Percentiles rank a stretch among this genome's conserved stretches.
Conservation (phyloP, 2,329 filamentous ascomycete species). For the Claviceps sp. region DNA sequence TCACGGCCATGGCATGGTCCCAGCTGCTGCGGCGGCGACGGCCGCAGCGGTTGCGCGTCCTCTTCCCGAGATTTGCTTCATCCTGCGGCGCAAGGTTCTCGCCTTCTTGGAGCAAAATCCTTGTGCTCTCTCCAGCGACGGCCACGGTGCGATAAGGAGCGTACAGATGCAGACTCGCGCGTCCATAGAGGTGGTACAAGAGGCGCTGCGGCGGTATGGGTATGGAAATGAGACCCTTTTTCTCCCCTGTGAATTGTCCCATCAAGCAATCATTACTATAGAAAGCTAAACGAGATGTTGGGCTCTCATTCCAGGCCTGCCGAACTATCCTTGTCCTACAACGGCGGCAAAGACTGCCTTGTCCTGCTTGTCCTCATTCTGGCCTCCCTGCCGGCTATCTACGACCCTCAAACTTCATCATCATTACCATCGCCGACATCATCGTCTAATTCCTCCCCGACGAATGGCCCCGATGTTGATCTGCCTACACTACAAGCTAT, state of each 20-base stretch:
- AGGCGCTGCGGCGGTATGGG: constrained; percentile 65
- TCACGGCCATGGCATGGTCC: constrained; percentile 2
- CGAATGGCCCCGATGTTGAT: constrained; percentile 4
- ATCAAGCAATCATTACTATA: background rate
- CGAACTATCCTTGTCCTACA: constrained; percentile 83
- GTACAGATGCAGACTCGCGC: constrained; percentile 64
- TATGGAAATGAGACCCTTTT: constrained; percentile 28
- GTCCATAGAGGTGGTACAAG: constrained; percentile 59
- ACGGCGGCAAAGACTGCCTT: constrained; percentile 95
- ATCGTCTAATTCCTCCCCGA: background rate
- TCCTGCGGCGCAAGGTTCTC: constrained; percentile 46
- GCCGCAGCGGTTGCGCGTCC: background rate
- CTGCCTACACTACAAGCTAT: constrained; percentile 48
- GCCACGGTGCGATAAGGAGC: constrained; percentile 41
- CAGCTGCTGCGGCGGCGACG: constrained; percentile 1
- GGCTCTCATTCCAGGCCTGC: constrained; percentile 39
- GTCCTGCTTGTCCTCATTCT: constrained; percentile 83
- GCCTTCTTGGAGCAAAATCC: constrained; percentile 50
- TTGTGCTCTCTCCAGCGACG: constrained; percentile 37
- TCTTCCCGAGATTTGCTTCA: constrained; percentile 29
- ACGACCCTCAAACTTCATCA: constrained; percentile 13
- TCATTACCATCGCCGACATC: background rate
- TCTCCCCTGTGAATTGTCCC: background rate
- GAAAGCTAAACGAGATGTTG: too few relatives aligned
- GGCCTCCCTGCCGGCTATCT: constrained; percentile 36